A percentile compares a stretch with the other conserved stretches of the same genome.
These are phyloP conservation scores for Acacia crassicarpa DNA, from an alignment of 306 rosid species.

Conservation along the genomic window DNA sequence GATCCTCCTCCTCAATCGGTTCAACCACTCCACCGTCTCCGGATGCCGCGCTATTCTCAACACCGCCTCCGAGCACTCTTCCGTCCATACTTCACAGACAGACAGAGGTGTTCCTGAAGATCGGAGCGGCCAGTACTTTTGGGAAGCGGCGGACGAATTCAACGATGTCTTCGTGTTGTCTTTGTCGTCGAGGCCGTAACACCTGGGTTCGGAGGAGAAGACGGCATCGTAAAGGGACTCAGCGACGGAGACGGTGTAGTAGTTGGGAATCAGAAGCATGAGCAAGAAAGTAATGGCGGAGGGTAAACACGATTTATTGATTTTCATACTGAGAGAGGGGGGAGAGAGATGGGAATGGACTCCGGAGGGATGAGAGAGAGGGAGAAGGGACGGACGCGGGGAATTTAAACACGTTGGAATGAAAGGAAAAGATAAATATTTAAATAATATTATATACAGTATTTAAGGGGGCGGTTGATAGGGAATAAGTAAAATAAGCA, in stretches of 20 bases:
- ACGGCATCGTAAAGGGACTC: slow-evolving; percentile 12
- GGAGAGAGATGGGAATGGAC: background rate
- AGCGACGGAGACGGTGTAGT: background rate
- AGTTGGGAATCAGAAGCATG: background rate
- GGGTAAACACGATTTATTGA: background rate
- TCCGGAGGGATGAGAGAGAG: background rate
- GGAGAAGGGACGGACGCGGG: background rate
- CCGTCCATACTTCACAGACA: slow-evolving; percentile 56
- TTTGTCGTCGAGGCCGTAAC: background rate
- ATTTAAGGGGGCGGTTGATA: background rate
- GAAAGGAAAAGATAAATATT: background rate
- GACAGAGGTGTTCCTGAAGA: background rate
- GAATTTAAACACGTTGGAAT: slow-evolving; percentile 47
- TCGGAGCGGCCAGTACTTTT: slow-evolving; percentile 39
- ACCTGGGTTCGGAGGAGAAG: slow-evolving; percentile 33
- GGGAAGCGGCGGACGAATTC: background rate
- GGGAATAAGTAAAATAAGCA: background rate
- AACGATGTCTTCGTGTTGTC: background rate
- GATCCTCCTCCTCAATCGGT: slow-evolving; percentile 62
- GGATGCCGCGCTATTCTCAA: slow-evolving; percentile 51
- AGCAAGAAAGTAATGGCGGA: background rate
- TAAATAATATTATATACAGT: background rate
- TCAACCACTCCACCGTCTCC: slow-evolving; percentile 78
- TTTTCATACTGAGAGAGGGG: slow-evolving; percentile 37
- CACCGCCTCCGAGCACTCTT: slow-evolving; percentile 67